Percentiles rank a stretch among this genome's conserved stretches.
phyloP scores from a whole-genome alignment of 2,329 filamentous ascomycete species.

The Bipolaris bicolor region DNA sequence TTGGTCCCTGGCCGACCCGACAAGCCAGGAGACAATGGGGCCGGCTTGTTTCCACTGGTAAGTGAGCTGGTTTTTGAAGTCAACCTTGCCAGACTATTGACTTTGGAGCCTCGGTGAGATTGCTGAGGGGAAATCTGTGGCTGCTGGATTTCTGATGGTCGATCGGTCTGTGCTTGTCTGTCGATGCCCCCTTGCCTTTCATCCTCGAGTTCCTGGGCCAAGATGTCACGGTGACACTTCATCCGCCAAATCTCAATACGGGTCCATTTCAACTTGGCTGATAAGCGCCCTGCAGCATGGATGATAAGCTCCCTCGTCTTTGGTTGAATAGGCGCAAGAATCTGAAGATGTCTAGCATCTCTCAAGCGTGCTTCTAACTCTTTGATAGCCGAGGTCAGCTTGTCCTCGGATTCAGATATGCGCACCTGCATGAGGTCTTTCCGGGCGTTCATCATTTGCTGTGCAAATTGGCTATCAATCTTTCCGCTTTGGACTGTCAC shows the following conservation, averaged over 20 bases:
- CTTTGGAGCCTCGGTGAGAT: conserved; percentile 35
- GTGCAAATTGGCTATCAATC: conserved; percentile 81
- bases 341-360: conserved; percentile 87
- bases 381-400: conserved; percentile 73
- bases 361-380: conserved; percentile 82
- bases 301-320: conserved; percentile 86
- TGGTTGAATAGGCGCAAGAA: conserved; percentile 88
- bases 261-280: conserved; percentile 92
- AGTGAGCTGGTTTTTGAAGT: conserved; percentile 47
- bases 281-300: conserved; percentile 80
- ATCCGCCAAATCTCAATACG: conserved; percentile 91
- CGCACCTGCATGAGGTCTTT: conserved; percentile 82
- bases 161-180: conserved; percentile 35
- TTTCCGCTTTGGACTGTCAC: conserved; percentile 74
- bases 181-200: conserved; percentile 60
- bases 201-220: conserved; percentile 83
- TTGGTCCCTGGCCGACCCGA: conserved; percentile 44
- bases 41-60: conserved; percentile 38
- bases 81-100: conserved; percentile 42
- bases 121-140: conserved; percentile 36
- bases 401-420: conserved; percentile 82
- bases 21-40: conserved; percentile 37
- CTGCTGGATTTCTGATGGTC: conserved; percentile 26
- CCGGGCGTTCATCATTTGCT: conserved; percentile 83
- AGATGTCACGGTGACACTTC: conserved; percentile 87